A percentile compares a stretch with the other conserved stretches of the same genome.
Evolutionary conservation across 2,329 filamentous ascomycete species (phyloP).

Genomic region (Pyricularia grisea): DNA sequence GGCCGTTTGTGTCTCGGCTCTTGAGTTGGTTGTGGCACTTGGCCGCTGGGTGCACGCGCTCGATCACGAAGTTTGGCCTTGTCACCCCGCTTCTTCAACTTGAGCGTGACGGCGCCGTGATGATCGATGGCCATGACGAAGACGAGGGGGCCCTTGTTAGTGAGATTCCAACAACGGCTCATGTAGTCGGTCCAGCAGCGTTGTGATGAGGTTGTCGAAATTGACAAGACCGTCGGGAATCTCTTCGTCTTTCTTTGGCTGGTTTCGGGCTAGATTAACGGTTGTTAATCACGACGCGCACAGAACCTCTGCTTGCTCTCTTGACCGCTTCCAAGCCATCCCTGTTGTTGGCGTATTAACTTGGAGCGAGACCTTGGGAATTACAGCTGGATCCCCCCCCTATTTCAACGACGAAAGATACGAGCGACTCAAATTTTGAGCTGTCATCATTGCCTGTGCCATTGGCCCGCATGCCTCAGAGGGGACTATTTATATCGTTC

Average conservation of each 20-base stretch:
- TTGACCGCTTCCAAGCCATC: neutral
- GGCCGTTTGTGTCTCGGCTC: neutral
- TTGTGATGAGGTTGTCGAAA: neutral
- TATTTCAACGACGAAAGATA: neutral
- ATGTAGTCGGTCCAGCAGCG: neutral
- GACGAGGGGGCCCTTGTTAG: neutral
- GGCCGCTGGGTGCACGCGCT: neutral
- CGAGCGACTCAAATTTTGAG: neutral
- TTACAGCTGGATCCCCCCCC: neutral
- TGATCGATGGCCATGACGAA: neutral
- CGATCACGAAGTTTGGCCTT: neutral
- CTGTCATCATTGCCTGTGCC: neutral
- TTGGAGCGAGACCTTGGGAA: neutral
- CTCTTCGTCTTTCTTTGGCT: neutral
- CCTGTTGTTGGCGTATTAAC: neutral
- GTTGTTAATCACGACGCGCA: neutral
- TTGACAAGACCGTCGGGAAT: neutral
- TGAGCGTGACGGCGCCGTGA: neutral
- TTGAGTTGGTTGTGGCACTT: neutral
- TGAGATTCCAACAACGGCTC: neutral
- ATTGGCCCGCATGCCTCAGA: neutral
- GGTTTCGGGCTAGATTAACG: neutral
- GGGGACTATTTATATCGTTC: neutral
- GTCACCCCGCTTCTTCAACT: neutral
- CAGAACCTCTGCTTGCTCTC: neutral